These are phyloP conservation scores for Tanozyma kutaoensis DNA, from an alignment of 805 yeast species.

Conservation along the genomic window DNA sequence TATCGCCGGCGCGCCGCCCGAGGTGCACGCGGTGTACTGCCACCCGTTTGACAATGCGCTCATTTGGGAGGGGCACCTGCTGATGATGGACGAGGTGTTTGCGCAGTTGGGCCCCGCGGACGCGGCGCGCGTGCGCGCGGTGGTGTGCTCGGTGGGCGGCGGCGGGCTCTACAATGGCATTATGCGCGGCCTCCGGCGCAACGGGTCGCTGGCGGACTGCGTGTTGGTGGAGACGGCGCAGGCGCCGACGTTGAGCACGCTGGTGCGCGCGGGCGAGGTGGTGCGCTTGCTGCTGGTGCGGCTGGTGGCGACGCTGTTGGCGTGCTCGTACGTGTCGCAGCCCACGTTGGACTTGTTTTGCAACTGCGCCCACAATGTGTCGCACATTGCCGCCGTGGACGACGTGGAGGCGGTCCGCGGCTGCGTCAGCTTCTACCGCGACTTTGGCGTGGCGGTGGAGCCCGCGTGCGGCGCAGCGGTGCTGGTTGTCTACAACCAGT, in stretches of 20 bases:
- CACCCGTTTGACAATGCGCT: slow-evolving; percentile 40
- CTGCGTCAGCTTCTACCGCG: slow-evolving; percentile 34
- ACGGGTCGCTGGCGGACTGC: slow-evolving; percentile 12
- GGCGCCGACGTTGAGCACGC: slow-evolving; percentile 42
- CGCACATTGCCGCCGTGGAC: slow-evolving; percentile 15
- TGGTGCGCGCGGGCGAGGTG: slow-evolving; percentile 31
- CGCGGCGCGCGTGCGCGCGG: slow-evolving; percentile 19
- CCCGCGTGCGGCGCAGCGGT: slow-evolving; percentile 69
- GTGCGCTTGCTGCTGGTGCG: slow-evolving; percentile 31
- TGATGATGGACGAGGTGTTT: slow-evolving; percentile 32
- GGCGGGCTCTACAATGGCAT: slow-evolving; percentile 46
- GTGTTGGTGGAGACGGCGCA: slow-evolving; percentile 47
- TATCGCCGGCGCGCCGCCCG: slow-evolving; percentile 7
- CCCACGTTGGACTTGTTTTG: slow-evolving; percentile 29
- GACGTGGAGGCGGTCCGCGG: slow-evolving; percentile 47
- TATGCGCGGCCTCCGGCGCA: slow-evolving; percentile 24
- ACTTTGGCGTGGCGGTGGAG: slow-evolving; percentile 41
- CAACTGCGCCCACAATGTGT: slow-evolving; percentile 4
- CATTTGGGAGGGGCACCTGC: slow-evolving; percentile 44
- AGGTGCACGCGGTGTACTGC: slow-evolving; percentile 27
- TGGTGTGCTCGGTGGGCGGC: slow-evolving; percentile 45
- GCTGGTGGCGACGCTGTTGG: slow-evolving; percentile 53
- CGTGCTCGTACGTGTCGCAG: slow-evolving; percentile 43
- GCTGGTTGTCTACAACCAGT: slow-evolving; percentile 32
- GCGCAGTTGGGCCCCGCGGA: slow-evolving; percentile 11